Conservation (phyloP, 2,329 filamentous ascomycete species). For the Seiridium cupressi region DNA sequence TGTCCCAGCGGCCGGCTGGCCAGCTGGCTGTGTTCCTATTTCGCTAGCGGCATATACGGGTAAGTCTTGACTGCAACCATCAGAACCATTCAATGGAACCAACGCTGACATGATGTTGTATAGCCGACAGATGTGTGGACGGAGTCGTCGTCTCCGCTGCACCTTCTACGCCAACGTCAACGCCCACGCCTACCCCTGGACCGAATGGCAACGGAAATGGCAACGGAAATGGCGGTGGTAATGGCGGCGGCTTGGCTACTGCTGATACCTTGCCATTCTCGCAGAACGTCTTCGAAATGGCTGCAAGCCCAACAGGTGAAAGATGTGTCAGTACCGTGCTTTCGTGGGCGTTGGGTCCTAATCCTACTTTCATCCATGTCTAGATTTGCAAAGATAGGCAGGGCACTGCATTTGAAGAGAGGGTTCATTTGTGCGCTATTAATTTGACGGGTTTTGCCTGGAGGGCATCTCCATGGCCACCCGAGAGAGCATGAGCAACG, state of each 20-base stretch:
- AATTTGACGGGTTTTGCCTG: too few species aligned
- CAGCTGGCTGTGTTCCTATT: constrained; percentile 16
- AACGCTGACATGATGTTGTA: neutral
- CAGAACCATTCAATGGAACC: neutral
- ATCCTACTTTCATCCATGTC: constrained; percentile 9
- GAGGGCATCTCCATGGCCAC: too few species aligned
- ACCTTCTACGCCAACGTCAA: neutral
- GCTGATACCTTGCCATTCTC: constrained; percentile 3
- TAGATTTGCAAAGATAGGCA: neutral
- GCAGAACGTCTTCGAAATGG: constrained; percentile 7
- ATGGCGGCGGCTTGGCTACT: constrained; percentile 1
- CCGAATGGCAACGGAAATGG: neutral
- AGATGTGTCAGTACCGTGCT: constrained; percentile 4
- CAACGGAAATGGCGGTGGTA: neutral
- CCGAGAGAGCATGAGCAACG: neutral
- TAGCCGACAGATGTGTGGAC: constrained; percentile 12
- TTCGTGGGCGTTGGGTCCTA: constrained; percentile 6
- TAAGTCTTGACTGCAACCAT: neutral
- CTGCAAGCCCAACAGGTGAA: constrained; percentile 8
- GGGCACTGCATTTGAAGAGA: neutral
- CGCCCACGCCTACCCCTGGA: neutral
- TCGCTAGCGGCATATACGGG: constrained; percentile 12
- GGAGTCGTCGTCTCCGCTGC: constrained; percentile 10
- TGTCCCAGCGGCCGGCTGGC: constrained; percentile 9
- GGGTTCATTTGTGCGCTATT: neutral